These are phyloP conservation scores for Udeniomyces megalosporus DNA, from an alignment of 768 basidiomycete genomes.

Conservation along the genomic window DNA sequence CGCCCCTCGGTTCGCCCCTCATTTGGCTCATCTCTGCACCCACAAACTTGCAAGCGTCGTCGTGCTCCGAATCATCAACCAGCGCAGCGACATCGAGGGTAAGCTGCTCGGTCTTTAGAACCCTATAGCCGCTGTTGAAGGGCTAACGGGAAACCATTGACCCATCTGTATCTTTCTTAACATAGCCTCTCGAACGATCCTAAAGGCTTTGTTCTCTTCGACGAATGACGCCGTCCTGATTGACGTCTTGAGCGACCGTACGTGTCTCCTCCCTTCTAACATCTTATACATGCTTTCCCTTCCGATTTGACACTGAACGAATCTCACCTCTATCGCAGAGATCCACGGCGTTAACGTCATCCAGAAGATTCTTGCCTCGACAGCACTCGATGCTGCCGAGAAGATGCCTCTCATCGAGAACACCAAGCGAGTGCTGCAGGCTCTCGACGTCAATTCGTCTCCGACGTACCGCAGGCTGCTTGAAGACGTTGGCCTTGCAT, in stretches of 20 bases:
- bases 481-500: constrained; percentile 79
- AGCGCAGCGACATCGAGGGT: constrained; percentile 68
- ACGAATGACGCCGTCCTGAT: constrained; percentile 77
- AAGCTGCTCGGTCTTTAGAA: too few species aligned
- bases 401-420: constrained; percentile 62
- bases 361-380: constrained; percentile 77
- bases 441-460: constrained; percentile 81
- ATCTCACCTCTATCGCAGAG: constrained; percentile 26
- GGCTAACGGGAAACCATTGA: background rate
- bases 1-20: constrained; percentile 89
- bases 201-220: constrained; percentile 80
- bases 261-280: background rate
- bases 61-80: constrained; percentile 88
- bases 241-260: constrained; percentile 74
- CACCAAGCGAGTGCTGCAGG: constrained; percentile 70
- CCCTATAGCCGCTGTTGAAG: background rate
- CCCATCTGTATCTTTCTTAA: background rate
- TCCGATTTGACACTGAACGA: background rate
- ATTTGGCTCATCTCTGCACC: constrained; percentile 89
- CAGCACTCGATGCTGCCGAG: constrained; percentile 57
- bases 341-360: constrained; percentile 74
- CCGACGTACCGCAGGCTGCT: constrained; percentile 86
- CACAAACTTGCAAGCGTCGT: constrained; percentile 94
- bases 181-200: constrained; percentile 59
- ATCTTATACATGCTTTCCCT: too few species aligned